These are phyloP conservation scores for Catharanthus roseus DNA, from an alignment of 257 asterid genomes.

Conservation along the genomic window DNA sequence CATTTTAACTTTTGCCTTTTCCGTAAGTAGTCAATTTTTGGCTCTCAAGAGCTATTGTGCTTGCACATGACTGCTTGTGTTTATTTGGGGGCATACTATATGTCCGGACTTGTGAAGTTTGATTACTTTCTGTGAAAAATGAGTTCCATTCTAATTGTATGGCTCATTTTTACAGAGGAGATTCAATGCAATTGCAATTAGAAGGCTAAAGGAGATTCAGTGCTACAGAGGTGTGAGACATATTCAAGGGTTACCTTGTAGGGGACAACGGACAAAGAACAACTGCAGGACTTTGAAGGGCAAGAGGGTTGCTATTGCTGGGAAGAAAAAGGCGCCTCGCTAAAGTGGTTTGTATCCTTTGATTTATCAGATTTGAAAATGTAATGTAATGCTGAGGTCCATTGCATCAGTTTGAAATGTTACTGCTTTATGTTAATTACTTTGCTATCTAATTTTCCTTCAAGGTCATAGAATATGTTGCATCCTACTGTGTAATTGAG, in stretches of 20 bases:
- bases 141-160: conserved; percentile 5
- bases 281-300: conserved; percentile 94
- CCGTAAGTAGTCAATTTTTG: neutral
- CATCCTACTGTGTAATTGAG: neutral
- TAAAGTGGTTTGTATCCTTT: conserved; percentile 7
- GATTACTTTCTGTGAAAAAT: neutral
- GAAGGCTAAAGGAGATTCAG: conserved; percentile 87
- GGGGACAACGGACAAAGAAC: conserved; percentile 94
- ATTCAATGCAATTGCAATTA: conserved; percentile 75
- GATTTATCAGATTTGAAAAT: neutral
- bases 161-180: conserved; percentile 56
- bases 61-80: neutral
- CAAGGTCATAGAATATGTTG: neutral
- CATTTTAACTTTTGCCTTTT: neutral
- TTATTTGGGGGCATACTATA: neutral
- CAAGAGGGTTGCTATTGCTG: conserved; percentile 77
- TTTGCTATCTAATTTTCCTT: neutral
- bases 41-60: neutral
- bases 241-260: conserved; percentile 86
- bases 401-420: neutral
- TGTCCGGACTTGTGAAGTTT: neutral
- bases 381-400: neutral
- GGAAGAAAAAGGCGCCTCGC: conserved; percentile 74
- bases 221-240: conserved; percentile 94
- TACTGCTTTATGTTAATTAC: neutral